Evolutionary conservation across 306 rosid species (phyloP).

Genomic region (Cucumis cinereus): DNA sequence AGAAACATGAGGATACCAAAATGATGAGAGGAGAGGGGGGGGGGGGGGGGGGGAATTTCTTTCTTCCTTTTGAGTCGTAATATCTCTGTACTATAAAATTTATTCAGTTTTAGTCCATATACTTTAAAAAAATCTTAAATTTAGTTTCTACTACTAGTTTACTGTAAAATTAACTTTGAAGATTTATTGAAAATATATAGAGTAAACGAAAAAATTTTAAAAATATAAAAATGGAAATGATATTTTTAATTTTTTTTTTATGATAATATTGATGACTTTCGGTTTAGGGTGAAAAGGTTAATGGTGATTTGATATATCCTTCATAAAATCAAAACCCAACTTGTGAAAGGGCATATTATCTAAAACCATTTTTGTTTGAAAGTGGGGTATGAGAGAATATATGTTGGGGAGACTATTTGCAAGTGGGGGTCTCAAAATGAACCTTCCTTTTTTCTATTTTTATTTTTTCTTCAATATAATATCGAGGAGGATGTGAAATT

Average conservation of each 20-base stretch:
- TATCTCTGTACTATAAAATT: no score
- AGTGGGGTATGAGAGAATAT: conserved; percentile 6
- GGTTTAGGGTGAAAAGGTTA: neutral
- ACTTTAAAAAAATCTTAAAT: no score
- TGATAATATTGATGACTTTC: neutral
- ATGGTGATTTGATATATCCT: neutral
- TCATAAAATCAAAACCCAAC: neutral
- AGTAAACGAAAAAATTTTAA: neutral
- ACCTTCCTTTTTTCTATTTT: neutral
- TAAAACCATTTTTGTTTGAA: neutral
- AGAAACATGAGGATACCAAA: conserved; percentile 14
- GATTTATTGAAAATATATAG: neutral
- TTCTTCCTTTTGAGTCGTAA: neutral
- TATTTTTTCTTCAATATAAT: neutral
- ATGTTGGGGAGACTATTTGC: neutral
- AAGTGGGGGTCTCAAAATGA: neutral
- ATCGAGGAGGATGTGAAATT: neutral
- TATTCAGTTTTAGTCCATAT: no score
- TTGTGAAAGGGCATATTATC: conserved; percentile 3
- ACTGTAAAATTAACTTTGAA: no score
- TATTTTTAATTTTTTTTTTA: neutral
- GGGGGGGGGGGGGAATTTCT: conserved; percentile 10
- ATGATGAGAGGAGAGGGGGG: neutral
- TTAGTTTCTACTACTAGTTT: no score
- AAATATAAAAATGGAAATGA: neutral